Base-by-base conservation (phyloP, 2,329 filamentous ascomycete genomes). In the Scedosporium boydii region DNA sequence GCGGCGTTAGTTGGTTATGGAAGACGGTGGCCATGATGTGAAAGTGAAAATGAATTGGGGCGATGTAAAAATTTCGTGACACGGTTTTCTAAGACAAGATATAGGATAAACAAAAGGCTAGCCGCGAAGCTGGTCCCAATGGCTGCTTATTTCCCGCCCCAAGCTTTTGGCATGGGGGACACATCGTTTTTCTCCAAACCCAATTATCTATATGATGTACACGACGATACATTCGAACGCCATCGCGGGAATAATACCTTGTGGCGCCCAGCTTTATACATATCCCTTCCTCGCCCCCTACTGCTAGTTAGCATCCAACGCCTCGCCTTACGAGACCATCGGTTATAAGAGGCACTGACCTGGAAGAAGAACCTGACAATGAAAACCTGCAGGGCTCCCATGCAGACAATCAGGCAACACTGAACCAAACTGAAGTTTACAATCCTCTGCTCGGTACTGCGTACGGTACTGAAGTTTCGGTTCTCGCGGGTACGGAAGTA, bases 401-500 rank as follows among this genome's bases (percentile, higher is more conserved):
- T 99, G 64, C 87, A 89, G 66, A 97, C 81, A 80, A 99, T 96
- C 80, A 99, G 87, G 66, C 85, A 82, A 67, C 90, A 89, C 80
- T 99, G 95, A 69, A 98, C 89, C 72, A 99, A 81, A 74, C 91
- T 96, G 76, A 99, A 96, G 78, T 97, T 98, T 80, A 97, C 92
- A 71, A 99, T 99, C 66, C 95, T 84, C 74, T 86, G 86, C 81
- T 99, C 95, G 48, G 95, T 99, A 78, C 93, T 97, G 75, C 91
- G 85, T 70, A 99, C 95, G 9, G 95, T 99, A 79, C 91, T 96
- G 78, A 99, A 98, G 79, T 99, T 99, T 65, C 95, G 86, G 83
- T 99, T 99, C 82, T 99, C 95, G 68, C 95, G 87, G 2, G 95
- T 99, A 66, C 96, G 90, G 87, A 99, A 99, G 81, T 99, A 99